Conservation (phyloP, 306 rosid genomes). For the Phaseolus lunatus region DNA sequence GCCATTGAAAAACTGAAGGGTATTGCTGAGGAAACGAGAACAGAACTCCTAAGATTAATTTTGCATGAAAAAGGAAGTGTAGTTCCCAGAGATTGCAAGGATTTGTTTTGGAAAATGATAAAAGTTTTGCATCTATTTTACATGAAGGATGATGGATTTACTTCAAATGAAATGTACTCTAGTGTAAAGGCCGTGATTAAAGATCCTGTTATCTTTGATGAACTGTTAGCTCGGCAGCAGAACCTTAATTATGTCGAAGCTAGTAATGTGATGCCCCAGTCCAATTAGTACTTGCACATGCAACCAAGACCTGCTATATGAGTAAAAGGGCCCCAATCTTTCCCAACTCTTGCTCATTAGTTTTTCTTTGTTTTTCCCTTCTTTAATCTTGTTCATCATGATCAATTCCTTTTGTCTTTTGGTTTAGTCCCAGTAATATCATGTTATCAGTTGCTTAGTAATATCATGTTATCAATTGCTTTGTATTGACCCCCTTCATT, state of each 20-base stretch:
- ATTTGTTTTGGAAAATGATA: constrained; percentile 83
- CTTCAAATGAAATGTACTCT: constrained; percentile 64
- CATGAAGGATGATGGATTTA: constrained; percentile 78
- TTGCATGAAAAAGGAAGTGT: constrained; percentile 62
- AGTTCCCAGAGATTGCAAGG: constrained; percentile 87
- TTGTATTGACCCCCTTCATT: not conserved
- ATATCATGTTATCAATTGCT: not conserved
- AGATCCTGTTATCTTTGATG: constrained; percentile 61
- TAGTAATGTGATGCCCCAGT: constrained; percentile 8
- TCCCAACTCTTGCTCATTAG: not conserved
- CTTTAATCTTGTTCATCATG: not conserved
- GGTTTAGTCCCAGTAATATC: not conserved
- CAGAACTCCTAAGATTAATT: constrained; percentile 71
- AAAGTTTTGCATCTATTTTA: constrained; percentile 70
- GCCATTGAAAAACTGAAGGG: constrained; percentile 52
- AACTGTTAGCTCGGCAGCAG: constrained; percentile 38
- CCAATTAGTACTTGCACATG: not conserved
- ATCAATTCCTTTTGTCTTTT: not conserved
- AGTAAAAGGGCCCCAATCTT: constrained; percentile 11
- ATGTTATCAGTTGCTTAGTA: not conserved
- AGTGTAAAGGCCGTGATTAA: constrained; percentile 56
- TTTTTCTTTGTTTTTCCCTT: not conserved
- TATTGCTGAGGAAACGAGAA: constrained; percentile 51
- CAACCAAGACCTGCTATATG: constrained; percentile 2
- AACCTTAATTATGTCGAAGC: constrained; percentile 15